Percentiles rank a stretch among this genome's conserved stretches.
These are phyloP conservation scores for Xylaria arbuscula DNA, from an alignment of 2,329 filamentous ascomycete species.

Conservation along the genomic window DNA sequence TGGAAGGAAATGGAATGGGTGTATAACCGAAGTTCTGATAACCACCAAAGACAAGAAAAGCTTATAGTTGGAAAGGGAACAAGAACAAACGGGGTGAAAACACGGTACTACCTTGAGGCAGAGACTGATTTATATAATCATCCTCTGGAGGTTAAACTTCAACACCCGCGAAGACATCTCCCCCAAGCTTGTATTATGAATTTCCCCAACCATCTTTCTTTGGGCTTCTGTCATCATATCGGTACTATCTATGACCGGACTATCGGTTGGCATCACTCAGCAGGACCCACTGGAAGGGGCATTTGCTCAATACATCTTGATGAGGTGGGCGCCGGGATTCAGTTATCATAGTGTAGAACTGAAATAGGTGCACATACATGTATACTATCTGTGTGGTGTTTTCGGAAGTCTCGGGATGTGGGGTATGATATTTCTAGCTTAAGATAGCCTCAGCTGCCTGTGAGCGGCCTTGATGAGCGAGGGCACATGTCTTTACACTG, in stretches of 20 bases:
- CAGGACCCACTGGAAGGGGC: constrained; percentile 18
- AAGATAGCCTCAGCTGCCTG: not conserved
- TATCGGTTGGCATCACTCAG: constrained; percentile 22
- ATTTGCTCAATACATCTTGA: constrained; percentile 17
- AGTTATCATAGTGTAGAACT: constrained; percentile 1
- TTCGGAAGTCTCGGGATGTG: constrained; percentile 40
- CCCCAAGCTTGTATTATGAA: constrained; percentile 25
- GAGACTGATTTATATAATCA: not conserved
- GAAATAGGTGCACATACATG: not conserved
- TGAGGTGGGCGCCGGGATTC: constrained; percentile 15
- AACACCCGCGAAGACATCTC: constrained; percentile 4
- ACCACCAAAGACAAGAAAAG: not conserved
- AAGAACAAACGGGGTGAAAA: not conserved
- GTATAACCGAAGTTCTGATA: not conserved
- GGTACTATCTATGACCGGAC: not conserved
- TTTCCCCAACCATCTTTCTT: constrained; percentile 8
- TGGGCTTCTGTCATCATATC: not conserved
- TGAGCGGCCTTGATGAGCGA: not conserved
- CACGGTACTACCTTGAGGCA: not conserved
- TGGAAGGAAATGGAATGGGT: not conserved
- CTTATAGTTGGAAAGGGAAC: not conserved
- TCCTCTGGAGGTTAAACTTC: not conserved
- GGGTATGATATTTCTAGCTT: constrained; percentile 16
- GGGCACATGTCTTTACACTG: not conserved
- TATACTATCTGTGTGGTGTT: constrained; percentile 15